These are phyloP conservation scores for Paecilomyces sp. DNA, from an alignment of 2,329 filamentous ascomycete species.

Conservation along the genomic window DNA sequence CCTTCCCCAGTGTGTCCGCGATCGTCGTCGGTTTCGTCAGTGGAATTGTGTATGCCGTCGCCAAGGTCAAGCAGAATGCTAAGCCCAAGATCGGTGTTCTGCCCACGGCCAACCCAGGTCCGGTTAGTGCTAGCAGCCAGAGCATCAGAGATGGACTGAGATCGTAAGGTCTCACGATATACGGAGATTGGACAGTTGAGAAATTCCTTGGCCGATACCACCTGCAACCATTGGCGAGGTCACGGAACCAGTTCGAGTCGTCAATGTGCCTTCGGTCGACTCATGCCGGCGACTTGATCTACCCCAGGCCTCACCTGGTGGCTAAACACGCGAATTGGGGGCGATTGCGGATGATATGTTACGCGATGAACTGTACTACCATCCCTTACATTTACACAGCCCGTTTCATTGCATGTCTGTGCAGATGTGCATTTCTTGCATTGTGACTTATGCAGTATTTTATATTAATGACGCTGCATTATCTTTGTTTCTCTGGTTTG, in stretches of 20 bases:
- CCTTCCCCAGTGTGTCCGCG: slow-evolving; percentile 82
- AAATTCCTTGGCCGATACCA: not conserved
- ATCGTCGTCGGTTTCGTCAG: slow-evolving; percentile 88
- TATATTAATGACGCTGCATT: not conserved
- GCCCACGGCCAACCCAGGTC: slow-evolving; percentile 55
- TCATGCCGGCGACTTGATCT: not conserved
- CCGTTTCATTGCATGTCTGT: not conserved
- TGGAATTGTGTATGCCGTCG: slow-evolving; percentile 81
- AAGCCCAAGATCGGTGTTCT: slow-evolving; percentile 60
- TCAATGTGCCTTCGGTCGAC: not conserved
- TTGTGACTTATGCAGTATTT: not conserved
- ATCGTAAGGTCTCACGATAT: slow-evolving; percentile 38
- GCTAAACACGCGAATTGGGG: not conserved
- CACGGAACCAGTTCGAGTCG: not conserved
- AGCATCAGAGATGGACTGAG: slow-evolving; percentile 84
- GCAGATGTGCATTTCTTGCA: not conserved
- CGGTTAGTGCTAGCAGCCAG: slow-evolving; percentile 83
- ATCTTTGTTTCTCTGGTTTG: not conserved
- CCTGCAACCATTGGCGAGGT: not conserved
- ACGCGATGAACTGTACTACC: not conserved
- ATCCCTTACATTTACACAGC: not conserved
- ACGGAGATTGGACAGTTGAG: not conserved
- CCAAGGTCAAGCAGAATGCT: slow-evolving; percentile 73
- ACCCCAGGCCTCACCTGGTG: not conserved
- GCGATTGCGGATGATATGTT: not conserved